Evolutionary conservation across 208 protist genomes (phyloP), one percentile per base, ranked within the genome.

Genomic region (Novymonas esmeraldas): DNA sequence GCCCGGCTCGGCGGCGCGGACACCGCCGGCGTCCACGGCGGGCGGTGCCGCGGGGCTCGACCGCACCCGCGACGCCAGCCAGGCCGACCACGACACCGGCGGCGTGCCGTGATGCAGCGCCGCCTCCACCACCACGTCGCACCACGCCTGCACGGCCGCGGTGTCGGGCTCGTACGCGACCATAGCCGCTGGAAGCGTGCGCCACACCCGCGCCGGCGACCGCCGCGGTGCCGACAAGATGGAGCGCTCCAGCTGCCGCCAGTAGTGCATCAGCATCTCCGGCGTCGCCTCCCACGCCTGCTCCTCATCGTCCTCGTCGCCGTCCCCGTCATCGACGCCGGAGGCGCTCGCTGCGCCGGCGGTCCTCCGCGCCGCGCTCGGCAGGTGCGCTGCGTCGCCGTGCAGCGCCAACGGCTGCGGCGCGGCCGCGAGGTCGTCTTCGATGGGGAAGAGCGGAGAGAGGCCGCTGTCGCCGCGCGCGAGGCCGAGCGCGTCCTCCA

Each of bases 231-330:
- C 65, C 24, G 58, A 48, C 3, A 79, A 55, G 41, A 79, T 79
- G 4, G 62, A 63, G 14, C 67, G 66, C 49, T 72, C 54, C 16
- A 79, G 56, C 63, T 79, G 74, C 50, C 54, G 63, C 74, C 74
- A 79, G 67, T 79, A 79, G 42, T 72, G 74, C 60, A 66, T 74
- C 31, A 79, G 38, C 67, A 79, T 72, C 41, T 73, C 74, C 3
- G 61, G 61, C 16, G 68, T 62, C 7, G 62, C 59, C 50, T 73
- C 57, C 56, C 59, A 65, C 14, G 64, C 52, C 38, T 78, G 60
- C 45, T 73, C 67, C 38, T 73, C 67, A 6, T 59, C 63, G 29
- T 61, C 51, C 20, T 67, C 62, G 18, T 78, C 60, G 4, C 54
- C 58, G 7, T 61, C 56, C n/a, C 6, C 56, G 14, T 65, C 67